Base-by-base conservation (phyloP, 768 basidiomycete species). In the Tricholoma terreum region DNA sequence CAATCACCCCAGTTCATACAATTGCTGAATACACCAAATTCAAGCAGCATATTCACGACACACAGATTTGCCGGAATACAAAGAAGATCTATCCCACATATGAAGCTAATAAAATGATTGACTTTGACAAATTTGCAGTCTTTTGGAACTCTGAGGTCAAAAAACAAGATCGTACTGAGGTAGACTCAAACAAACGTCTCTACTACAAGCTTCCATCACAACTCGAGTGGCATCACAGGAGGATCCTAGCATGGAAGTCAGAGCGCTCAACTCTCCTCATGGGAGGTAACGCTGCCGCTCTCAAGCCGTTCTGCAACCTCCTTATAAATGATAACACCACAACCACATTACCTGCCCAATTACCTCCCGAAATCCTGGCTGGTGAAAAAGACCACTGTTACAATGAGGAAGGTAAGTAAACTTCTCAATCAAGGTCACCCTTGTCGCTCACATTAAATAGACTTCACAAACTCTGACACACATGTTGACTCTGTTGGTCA, bases 201-300 rank as follows among this genome's bases (percentile, higher is more conserved):
- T 45, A 45, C 43, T 45, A 45, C 43, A 45, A 45, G 43, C 43
- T 45, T 45, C 43, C 43, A 45, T 45, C 43, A 45, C 43, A 45
- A 24, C 43, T 45, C 22, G 22, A 24, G 43, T 1, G 3, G 43
- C 43, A 45, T 24, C 43, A 45, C 43, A 45, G 24, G 43, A 45
- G 22, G 43, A 45, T 45, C 43, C 21, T 45, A 45, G 43, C 43
- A 24, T 45, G 43, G 43, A 45, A 45, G 43, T 45, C 43, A 45
- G 43, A 45, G 43, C 22, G 14, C 43, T 45, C 43, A 24, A 45
- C 22, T 45, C 43, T 45, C 43, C 43, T 45, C 22, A 45, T 45
- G 21, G 43, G 43, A 45, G 43, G 43, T 45, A 45, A 45, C 4
- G 22, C 43, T 24, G 12, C 22, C 8, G 22, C 43, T 45, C 43